Evolutionary conservation across 371 early-diverging fungal species (phyloP).

Genomic region (Haplosporangium sp.): DNA sequence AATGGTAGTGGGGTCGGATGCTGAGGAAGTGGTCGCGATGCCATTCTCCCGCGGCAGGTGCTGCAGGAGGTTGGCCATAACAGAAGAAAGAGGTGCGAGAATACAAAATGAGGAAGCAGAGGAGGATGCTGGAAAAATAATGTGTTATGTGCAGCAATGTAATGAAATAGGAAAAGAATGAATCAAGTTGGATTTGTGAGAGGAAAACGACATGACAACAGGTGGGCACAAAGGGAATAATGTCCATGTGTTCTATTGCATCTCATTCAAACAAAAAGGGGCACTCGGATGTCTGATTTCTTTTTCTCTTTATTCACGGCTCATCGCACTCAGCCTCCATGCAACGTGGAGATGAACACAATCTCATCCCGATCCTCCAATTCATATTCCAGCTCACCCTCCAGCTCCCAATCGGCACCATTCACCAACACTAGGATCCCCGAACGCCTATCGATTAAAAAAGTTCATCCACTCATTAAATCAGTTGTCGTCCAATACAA

Average conservation of each 20-base stretch:
- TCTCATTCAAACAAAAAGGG: background rate
- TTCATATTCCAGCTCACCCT: conserved; percentile 88
- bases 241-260: too few relatives aligned
- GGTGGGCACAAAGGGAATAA: background rate
- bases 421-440: conserved; percentile 97
- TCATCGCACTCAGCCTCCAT: conserved; percentile 81
- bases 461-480: background rate
- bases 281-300: background rate
- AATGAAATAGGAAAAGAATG: background rate
- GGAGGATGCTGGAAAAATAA: background rate
- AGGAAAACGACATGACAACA: background rate
- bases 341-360: conserved; percentile 95
- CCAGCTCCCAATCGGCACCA: conserved; percentile 96
- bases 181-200: background rate
- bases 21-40: background rate
- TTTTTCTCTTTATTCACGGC: background rate
- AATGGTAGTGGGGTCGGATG: background rate
- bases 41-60: conserved; percentile 1
- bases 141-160: background rate
- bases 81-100: background rate
- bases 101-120: background rate
- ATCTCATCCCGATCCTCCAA: conserved; percentile 83
- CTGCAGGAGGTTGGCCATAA: conserved; percentile 10
- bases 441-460: conserved; percentile 76
- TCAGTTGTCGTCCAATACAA: background rate